A percentile compares a stretch with the other conserved stretches of the same genome.
These are phyloP conservation scores for Tricholomella constricta DNA, from an alignment of 768 basidiomycete genomes.

Conservation along the genomic window DNA sequence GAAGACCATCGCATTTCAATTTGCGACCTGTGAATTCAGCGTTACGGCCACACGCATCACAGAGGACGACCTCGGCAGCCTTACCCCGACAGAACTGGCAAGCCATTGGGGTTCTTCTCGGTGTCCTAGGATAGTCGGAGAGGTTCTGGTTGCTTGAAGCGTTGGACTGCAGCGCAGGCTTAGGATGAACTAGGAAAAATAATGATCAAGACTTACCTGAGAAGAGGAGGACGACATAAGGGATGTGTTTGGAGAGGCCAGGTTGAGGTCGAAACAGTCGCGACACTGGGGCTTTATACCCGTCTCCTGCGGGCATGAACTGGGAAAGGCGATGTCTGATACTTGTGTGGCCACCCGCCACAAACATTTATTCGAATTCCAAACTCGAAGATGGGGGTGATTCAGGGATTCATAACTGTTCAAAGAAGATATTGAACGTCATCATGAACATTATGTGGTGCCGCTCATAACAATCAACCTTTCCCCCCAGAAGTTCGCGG, in stretches of 20 bases:
- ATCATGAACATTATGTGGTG: neutral
- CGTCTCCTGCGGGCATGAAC: constrained; percentile 7
- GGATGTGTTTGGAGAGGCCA: neutral
- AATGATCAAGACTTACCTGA: constrained; percentile 10
- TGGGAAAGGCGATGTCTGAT: neutral
- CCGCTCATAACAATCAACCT: constrained; percentile 8
- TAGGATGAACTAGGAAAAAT: neutral
- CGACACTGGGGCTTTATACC: neutral
- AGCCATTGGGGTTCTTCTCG: constrained; percentile 64
- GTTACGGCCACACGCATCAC: neutral
- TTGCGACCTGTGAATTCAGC: constrained; percentile 56
- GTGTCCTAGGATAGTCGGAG: constrained; percentile 22
- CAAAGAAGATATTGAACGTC: constrained; percentile 4
- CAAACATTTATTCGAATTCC: constrained; percentile 11
- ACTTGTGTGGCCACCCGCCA: constrained; percentile 11
- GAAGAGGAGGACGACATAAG: constrained; percentile 15
- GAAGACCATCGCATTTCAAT: constrained; percentile 69
- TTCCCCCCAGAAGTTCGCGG: constrained; percentile 13
- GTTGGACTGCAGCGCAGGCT: neutral
- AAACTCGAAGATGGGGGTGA: neutral
- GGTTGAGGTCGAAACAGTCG: neutral
- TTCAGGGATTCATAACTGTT: constrained; percentile 15
- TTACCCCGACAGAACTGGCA: constrained; percentile 74
- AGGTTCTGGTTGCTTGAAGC: constrained; percentile 6
- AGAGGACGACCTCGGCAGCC: constrained; percentile 6